Base-by-base conservation (phyloP, 768 basidiomycete species). In the Termitomyces heimii region DNA sequence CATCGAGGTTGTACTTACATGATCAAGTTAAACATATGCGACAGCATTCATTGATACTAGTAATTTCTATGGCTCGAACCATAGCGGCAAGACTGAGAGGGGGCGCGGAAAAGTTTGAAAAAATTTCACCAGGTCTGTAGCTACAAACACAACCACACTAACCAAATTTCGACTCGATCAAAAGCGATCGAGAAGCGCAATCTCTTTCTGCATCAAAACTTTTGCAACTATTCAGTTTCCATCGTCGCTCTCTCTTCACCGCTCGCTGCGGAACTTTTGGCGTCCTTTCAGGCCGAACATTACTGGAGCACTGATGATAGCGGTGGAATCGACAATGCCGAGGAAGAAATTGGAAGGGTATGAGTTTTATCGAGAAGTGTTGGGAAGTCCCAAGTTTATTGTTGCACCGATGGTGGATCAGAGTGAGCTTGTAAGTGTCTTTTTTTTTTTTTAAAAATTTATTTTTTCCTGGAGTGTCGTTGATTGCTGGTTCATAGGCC, bases 321-420 rank as follows among this genome's bases (percentile, higher is more conserved):
- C 9, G 12, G 52, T 60, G 53, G 56, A 57, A 14, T 34, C 50
- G 29, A 42, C 28, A 47, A 20, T 35, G 28, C n/a, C 54, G 14
- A 58, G 54, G 51, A 34, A 57, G 26, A 90, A 88, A 68, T 73
- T 87, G 12, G 71, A 68, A 12, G 94, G 94, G 2, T 94, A 94
- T 65, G 87, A 93, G 4, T 91, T 97, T 63, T 97, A 94, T 66
- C 75, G 75, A 26, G 74, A 85, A 55, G 82, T 92, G 0, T 77
- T 98, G 26, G 88, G 90, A 8, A 87, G 86, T 65, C 92, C 96
- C 9, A 94, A 89, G 71, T 88, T 83, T 66, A 82, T 98, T 40
- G 92, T 98, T 18, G 96, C 93, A 9, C 97, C 97, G 18, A 99
- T 99, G 97, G 97, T 98, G 0, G 97, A 98, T 70, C 94, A 97